Percentiles rank a stretch among this genome's conserved stretches.
Conservation (phyloP, 352 stramenopile species). For the Phytopythium kandeliae region DNA sequence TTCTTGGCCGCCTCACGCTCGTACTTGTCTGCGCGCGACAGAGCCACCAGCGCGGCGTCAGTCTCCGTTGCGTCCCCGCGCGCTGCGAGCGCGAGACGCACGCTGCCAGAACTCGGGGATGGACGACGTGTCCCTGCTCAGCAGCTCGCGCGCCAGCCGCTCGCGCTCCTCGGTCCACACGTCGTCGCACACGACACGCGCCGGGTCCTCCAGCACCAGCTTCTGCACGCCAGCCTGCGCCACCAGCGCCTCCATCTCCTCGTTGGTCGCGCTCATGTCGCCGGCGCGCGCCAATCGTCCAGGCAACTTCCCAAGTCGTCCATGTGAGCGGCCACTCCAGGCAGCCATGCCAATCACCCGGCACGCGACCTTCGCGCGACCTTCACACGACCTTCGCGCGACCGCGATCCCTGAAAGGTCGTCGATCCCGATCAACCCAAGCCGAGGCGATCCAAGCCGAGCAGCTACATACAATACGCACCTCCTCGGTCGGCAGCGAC, state of each 20-base stretch:
- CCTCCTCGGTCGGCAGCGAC: too few species aligned
- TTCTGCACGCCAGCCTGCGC: conserved; percentile 65
- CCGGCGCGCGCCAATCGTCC: too few species aligned
- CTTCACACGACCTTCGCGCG: conserved; percentile 23
- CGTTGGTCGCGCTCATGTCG: conserved; percentile 52
- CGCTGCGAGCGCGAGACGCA: too few species aligned
- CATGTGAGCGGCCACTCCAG: not conserved
- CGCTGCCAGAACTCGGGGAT: conserved; percentile 80
- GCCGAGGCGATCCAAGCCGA: too few species aligned
- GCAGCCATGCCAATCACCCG: not conserved
- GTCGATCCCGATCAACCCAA: not conserved
- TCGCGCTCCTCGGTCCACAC: conserved; percentile 81
- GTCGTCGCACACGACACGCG: conserved; percentile 69
- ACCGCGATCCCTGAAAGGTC: conserved; percentile 13
- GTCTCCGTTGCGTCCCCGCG: too few species aligned
- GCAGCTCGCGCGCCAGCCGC: conserved; percentile 52
- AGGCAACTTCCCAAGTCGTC: too few species aligned
- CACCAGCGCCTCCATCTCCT: conserved; percentile 72
- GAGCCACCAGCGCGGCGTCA: not conserved
- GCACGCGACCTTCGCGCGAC: conserved; percentile 11
- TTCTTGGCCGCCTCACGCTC: conserved; percentile 77
- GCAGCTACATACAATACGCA: too few species aligned
- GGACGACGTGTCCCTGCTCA: conserved; percentile 69
- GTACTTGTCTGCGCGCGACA: conserved; percentile 50
- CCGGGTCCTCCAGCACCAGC: conserved; percentile 54